Base-by-base conservation (phyloP, 257 asterid genomes). In the Jacaranda mimosifolia region DNA sequence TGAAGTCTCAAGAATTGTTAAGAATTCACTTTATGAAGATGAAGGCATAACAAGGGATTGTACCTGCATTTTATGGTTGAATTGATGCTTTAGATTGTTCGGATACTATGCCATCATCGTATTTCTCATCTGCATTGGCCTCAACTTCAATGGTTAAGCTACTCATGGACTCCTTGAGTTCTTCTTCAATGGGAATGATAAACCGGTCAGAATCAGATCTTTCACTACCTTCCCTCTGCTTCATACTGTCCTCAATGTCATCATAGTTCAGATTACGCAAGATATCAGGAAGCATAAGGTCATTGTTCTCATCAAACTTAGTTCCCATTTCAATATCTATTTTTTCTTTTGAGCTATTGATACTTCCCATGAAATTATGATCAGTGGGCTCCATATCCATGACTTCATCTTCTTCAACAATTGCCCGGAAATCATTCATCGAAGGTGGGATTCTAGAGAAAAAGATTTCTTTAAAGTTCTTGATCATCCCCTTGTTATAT, bases 371-470 rank as follows among this genome's bases (percentile, higher is more conserved):
- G 72, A 82, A 65, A 74, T 83, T 74, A 49, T 81, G 81, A 75
- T 78, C 82, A 21, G 69, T 56, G 42, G 76, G 79, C 76, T 90
- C 93, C 82, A 70, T 7, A 66, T 42, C 79, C 68, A 35, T 66
- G 64, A 73, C 72, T 21, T 91, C 97, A n/a, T 88, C 93, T 80
- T 91, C 97, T 62, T 62, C 59, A 19, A 87, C 87, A 38, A 85
- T 32, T 35, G 87, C 87, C 42, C 86, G 84, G 70, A 95, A 95
- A 77, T 93, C 85, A 75, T 83, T 85, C 87, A 83, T 74, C 13
- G 99, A 87, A 64, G 94, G 89, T n/a, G 92, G 97, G 81, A 95
- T 91, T 81, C 72, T 91, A 13, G 92, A 87, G 87, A 90, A 86
- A 56, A 96, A 86, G 19, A 90, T 89, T 78, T 93, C 98, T 80